phyloP scores from a whole-genome alignment of 1,284 basidiomycete species.

The Phlebopus sp. region DNA sequence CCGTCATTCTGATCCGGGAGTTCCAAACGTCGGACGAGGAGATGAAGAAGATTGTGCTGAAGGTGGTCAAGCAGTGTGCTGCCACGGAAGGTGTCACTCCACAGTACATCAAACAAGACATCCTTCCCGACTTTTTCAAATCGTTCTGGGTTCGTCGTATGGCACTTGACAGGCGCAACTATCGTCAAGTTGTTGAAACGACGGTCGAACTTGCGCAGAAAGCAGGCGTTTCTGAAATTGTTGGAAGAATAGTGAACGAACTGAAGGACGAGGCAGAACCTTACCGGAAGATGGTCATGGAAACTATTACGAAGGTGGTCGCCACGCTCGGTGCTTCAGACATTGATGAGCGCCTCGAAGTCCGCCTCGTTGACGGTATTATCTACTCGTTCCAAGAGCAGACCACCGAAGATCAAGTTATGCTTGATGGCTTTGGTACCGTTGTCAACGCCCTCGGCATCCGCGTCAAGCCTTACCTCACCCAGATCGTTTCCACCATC shows the following conservation, averaged over 20 bases:
- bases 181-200: slow-evolving; percentile 96
- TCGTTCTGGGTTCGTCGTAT: slow-evolving; percentile 97
- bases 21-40: slow-evolving; percentile 99
- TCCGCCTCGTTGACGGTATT: slow-evolving; percentile 94
- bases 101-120: slow-evolving; percentile 93
- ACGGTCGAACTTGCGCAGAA: slow-evolving; percentile 98
- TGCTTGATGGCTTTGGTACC: slow-evolving; percentile 98
- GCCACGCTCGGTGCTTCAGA: slow-evolving; percentile 92
- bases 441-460: slow-evolving; percentile 96
- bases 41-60: slow-evolving; percentile 99
- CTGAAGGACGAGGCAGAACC: slow-evolving; percentile 97
- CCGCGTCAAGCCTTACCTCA: slow-evolving; percentile 98
- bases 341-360: slow-evolving; percentile 93
- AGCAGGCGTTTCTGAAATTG: slow-evolving; percentile 93
- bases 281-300: slow-evolving; percentile 99
- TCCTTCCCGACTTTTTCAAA: slow-evolving; percentile 99
- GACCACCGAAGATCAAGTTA: slow-evolving; percentile 97
- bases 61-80: slow-evolving; percentile 98
- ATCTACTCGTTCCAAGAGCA: slow-evolving; percentile 99
- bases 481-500: slow-evolving; percentile 99
- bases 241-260: slow-evolving; percentile 93
- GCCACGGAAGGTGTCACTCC: slow-evolving; percentile 96
- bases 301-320: slow-evolving; percentile 97
- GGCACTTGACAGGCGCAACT: slow-evolving; percentile 96
- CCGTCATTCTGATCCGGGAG: slow-evolving; percentile 97